These are phyloP conservation scores for Lentinula sp. DNA, from an alignment of 768 basidiomycete species.

Conservation along the genomic window DNA sequence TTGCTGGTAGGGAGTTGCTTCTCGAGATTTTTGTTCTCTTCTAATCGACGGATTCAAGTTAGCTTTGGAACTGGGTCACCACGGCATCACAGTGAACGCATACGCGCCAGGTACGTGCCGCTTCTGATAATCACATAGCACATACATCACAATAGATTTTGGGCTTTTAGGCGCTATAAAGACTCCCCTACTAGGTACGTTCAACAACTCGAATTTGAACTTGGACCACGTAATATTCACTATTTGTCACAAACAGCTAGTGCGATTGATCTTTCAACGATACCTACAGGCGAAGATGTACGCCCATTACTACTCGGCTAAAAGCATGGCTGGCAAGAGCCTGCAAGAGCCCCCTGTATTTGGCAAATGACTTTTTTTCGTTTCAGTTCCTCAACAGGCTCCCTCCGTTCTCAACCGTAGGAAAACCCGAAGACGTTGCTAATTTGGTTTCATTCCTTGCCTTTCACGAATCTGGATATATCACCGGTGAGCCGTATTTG, in stretches of 20 bases:
- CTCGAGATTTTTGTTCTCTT: background rate
- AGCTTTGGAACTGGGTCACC: slow-evolving; percentile 24
- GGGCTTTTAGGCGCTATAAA: background rate
- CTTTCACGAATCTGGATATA: slow-evolving; percentile 20
- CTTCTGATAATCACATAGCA: background rate
- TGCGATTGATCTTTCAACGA: background rate
- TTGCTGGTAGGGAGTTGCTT: too few species aligned
- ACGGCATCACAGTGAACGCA: slow-evolving; percentile 22
- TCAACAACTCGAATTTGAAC: too few species aligned
- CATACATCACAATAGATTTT: background rate
- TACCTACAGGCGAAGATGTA: background rate
- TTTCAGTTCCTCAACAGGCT: background rate
- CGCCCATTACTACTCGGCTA: background rate
- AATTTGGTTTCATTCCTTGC: slow-evolving; percentile 23
- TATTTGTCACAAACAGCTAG: background rate
- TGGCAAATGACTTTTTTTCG: background rate
- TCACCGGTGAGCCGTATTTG: slow-evolving; percentile 15
- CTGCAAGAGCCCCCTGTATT: too few species aligned
- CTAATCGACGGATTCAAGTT: background rate
- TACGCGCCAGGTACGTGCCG: slow-evolving; percentile 17
- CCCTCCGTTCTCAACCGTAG: slow-evolving; percentile 7
- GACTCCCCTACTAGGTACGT: background rate
- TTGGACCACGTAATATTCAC: background rate
- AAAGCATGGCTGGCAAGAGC: too few species aligned
- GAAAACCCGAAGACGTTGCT: slow-evolving; percentile 15